Evolutionary conservation across 2,329 filamentous ascomycete species (phyloP).

Genomic region (Epicoccum nigrum): DNA sequence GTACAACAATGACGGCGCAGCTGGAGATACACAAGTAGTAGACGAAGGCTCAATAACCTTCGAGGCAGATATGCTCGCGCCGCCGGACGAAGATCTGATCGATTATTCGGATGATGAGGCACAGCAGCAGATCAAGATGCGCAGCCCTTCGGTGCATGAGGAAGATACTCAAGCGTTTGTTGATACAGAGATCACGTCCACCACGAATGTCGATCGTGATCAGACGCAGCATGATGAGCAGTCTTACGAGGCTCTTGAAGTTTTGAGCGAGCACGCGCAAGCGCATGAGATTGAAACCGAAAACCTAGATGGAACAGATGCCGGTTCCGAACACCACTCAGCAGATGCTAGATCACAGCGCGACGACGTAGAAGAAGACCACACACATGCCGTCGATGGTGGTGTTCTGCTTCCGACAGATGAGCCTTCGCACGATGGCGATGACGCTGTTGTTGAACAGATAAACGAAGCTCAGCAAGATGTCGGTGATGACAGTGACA

Average conservation of each 20-base stretch:
- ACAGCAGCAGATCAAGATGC: slow-evolving; percentile 19
- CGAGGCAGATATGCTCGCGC: slow-evolving; percentile 12
- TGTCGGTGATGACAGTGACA: slow-evolving; percentile 20
- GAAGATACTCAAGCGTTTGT: slow-evolving; percentile 1
- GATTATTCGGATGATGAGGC: slow-evolving; percentile 46
- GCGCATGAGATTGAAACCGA: background rate
- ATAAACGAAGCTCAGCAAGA: slow-evolving; percentile 15
- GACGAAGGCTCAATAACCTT: background rate
- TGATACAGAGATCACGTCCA: background rate
- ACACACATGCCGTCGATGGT: slow-evolving; percentile 18
- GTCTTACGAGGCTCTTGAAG: background rate
- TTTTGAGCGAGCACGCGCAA: background rate
- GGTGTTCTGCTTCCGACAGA: slow-evolving; percentile 22
- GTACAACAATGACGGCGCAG: slow-evolving; percentile 17
- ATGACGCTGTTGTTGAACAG: slow-evolving; percentile 8
- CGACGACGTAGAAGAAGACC: slow-evolving; percentile 1
- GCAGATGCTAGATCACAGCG: background rate
- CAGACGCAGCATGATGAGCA: background rate
- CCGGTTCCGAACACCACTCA: background rate
- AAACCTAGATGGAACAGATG: background rate
- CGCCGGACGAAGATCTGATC: slow-evolving; percentile 38
- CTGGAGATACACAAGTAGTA: slow-evolving; percentile 13
- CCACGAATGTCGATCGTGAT: background rate
- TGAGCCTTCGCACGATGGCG: slow-evolving; percentile 2
- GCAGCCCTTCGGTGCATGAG: slow-evolving; percentile 2